Evolutionary conservation across 176 grass and related monocot species (phyloP), one percentile per base, ranked within the genome.

Genomic region (Microstegium vimineum): DNA sequence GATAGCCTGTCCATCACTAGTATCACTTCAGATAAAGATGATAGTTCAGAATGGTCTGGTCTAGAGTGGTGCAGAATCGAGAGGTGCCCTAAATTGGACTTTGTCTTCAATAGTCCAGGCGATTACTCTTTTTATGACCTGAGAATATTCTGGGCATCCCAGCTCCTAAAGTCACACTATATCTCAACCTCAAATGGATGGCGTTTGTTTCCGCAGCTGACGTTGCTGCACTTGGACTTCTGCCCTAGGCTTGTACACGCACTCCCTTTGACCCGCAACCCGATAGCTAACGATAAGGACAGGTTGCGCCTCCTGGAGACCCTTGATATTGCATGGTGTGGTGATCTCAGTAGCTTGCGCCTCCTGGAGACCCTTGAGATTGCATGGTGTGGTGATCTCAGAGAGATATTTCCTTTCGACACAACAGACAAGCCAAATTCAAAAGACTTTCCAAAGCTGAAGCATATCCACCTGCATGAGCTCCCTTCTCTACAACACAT

Each of bases 401-500:
- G 0, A 4, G 32, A 64, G 30, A 59, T 79, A 1, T 73, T 86
- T 34, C 46, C 43, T 73, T 73, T 73, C 1, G 6, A 7, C n/a
- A n/a, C n/a, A n/a, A n/a, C n/a, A n/a, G n/a, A 13, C 40, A 42
- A 42, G 10, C 40, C 40, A 42, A 13, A 45, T 4, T 45, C 42
- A 3, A 45, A 45, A 45, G 42, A 45, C 42, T 45, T 45, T 13
- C 42, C 42, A 12, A 45, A 15, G 0, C 40, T 85, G 3, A 47
- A 11, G 38, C 22, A 0, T 17, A 30, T 85, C 66, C 54, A 38
- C 36, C 37, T 85, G 7, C 67, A 49, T 6, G 75, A 79, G 68
- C 66, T 86, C 54, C 83, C 83, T 8, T 72, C 2, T 22, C 83
- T 86, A 26, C 67, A 37, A 11, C 6, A 3, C 52, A 72, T 79